phyloP scores from a whole-genome alignment of 306 rosid species.

The Luffa aegyptiaca region DNA sequence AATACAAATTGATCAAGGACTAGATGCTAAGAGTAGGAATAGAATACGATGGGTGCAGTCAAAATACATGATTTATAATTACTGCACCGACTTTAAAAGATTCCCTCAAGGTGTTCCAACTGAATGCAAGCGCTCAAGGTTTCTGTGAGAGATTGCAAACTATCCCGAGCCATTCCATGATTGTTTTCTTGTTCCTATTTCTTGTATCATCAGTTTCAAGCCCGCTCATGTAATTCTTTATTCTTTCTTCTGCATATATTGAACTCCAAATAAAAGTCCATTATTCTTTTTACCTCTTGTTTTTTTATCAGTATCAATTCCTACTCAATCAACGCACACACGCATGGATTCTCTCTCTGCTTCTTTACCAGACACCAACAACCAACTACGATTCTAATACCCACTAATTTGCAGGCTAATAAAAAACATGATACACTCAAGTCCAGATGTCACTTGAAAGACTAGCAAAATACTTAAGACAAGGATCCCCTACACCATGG shows the following conservation, averaged over 20 bases:
- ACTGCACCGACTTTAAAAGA: slow-evolving; percentile 30
- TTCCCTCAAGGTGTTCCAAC: slow-evolving; percentile 32
- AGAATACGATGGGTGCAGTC: slow-evolving; percentile 38
- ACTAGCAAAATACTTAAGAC: not conserved
- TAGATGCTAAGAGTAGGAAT: slow-evolving; percentile 26
- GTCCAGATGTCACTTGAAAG: not conserved
- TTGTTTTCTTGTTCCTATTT: not conserved
- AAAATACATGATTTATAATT: slow-evolving; percentile 36
- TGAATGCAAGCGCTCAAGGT: slow-evolving; percentile 27
- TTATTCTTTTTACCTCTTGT: not conserved
- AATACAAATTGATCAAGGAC: slow-evolving; percentile 13
- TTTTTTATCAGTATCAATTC: not conserved
- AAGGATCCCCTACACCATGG: not conserved
- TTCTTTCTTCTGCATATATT: not conserved
- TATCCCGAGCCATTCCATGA: not conserved
- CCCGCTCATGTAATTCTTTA: not conserved
- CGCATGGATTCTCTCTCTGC: not conserved
- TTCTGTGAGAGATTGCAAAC: not conserved
- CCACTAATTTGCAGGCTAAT: not conserved
- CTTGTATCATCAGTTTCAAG: not conserved
- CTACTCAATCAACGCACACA: not conserved
- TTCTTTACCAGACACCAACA: not conserved
- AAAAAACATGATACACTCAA: not conserved
- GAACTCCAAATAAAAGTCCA: not conserved
- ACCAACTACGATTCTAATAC: not conserved